phyloP scores from a whole-genome alignment of 768 basidiomycete species.

The Pulveroboletus ravenelii region DNA sequence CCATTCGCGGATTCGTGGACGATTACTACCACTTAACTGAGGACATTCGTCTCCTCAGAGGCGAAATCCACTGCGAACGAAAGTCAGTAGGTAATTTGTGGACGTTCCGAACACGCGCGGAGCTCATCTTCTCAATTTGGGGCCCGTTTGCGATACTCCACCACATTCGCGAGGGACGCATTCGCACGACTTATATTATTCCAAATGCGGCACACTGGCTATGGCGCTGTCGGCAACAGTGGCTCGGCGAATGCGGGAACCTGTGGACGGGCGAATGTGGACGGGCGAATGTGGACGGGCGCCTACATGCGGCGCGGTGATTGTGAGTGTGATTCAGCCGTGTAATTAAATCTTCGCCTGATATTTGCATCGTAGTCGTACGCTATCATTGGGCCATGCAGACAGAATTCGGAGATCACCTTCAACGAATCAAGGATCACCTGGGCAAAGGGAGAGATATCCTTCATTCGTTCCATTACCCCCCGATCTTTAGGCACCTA shows the following conservation, averaged over 20 bases:
- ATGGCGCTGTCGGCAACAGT: conserved; percentile 28
- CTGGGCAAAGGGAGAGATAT: conserved; percentile 18
- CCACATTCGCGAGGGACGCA: conserved; percentile 26
- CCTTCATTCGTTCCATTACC: conserved; percentile 13
- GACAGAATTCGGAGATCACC: conserved; percentile 26
- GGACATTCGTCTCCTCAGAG: conserved; percentile 38
- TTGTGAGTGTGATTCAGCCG: conserved; percentile 20
- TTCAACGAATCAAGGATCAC: too few species aligned
- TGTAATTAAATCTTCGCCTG: not conserved
- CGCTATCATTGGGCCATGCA: conserved; percentile 36
- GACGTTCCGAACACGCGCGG: not conserved
- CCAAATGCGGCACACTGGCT: conserved; percentile 26
- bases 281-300: conserved; percentile 41
- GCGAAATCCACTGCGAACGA: conserved; percentile 40
- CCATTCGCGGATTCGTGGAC: conserved; percentile 38
- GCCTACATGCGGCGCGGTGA: conserved; percentile 43
- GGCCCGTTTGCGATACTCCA: conserved; percentile 33
- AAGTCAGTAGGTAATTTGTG: too few species aligned
- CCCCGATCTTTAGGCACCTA: conserved; percentile 18
- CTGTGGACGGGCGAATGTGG: conserved; percentile 42
- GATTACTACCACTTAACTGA: conserved; percentile 34
- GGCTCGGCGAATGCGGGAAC: conserved; percentile 30
- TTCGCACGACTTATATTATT: conserved; percentile 33
- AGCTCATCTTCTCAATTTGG: conserved; percentile 13
- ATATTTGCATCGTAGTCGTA: conserved; percentile 21